Conservation (phyloP, 306 rosid genomes). For the Spatholobus suberectus region DNA sequence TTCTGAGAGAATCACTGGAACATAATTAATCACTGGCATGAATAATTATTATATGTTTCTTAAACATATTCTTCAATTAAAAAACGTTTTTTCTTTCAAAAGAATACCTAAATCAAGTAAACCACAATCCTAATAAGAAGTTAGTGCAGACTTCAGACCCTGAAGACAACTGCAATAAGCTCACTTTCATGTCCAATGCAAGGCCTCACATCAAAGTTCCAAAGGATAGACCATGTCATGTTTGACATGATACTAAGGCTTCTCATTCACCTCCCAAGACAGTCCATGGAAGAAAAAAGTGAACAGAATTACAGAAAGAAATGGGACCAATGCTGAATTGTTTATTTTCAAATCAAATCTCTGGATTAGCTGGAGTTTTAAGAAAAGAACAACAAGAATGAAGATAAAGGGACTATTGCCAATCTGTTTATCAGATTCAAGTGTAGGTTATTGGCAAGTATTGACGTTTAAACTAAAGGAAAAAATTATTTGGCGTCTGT, state of each 20-base stretch:
- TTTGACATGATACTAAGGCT: constrained; percentile 14
- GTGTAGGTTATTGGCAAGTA: constrained; percentile 19
- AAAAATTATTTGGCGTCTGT: neutral
- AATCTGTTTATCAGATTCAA: constrained; percentile 3
- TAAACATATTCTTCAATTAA: neutral
- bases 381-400: neutral
- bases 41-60: neutral
- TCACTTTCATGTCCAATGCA: neutral
- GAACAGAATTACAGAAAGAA: neutral
- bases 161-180: neutral
- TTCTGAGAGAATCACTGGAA: neutral
- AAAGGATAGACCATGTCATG: constrained; percentile 6
- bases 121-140: constrained; percentile 13
- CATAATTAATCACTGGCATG: neutral
- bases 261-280: neutral
- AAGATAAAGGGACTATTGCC: neutral
- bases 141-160: neutral
- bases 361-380: neutral
- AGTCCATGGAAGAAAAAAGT: neutral
- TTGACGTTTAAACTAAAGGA: constrained; percentile 3
- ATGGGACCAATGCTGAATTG: neutral
- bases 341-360: constrained; percentile 7
- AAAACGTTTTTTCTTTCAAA: neutral
- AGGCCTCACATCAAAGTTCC: constrained; percentile 6
- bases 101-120: neutral